Evolutionary conservation across 2,329 filamentous ascomycete genomes (phyloP), one percentile per base, ranked within the genome.

Genomic region (Fusarium abutilonis): DNA sequence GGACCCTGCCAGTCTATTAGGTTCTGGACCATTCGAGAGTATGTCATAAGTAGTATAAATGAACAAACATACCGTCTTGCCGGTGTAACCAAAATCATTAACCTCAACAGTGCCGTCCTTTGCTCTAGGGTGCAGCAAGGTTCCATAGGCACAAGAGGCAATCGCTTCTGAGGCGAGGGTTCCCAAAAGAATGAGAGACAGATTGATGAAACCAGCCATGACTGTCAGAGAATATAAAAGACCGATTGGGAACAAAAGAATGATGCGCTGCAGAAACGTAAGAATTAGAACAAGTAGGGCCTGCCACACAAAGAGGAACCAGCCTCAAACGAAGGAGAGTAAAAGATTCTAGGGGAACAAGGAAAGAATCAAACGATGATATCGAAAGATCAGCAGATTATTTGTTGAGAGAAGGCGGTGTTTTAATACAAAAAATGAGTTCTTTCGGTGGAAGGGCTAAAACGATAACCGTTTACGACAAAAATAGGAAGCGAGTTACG

Each of bases 141-240:
- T 79, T 46, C 77, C 77, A 38, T 79, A 75, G 10, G 75, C 76
- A 46, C 77, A 79, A n/a, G 74, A 76, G 4, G 75, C 76, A 29
- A 73, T 44, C 0, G 53, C 54, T 19, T 58, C 17, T 0, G 66
- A 60, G n/a, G 56, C 62, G 19, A 60, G 64, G n/a, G 57, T 41
- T 17, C 57, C 60, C 10, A 70, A 41, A 29, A 69, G 48, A 35
- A 54, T 17, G 28, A 32, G 19, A 14, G 17, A 26, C 10, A 55
- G 10, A 34, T 34, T 36, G 26, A 60, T 60, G 56, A 43, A 60
- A 32, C 56, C 56, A 60, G 57, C 57, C 57, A 60, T 60, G 39
- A 15, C 43, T 36, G 42, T 6, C 29, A 7, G 17, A 29, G 26
- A 11, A 23, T 10, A 29, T 32, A 9, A 10, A 23, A 32, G 13